A percentile compares a stretch with the other conserved stretches of the same genome.
Evolutionary conservation across 1,284 basidiomycete species (phyloP).

Genomic region (Malassezia dermatis): DNA sequence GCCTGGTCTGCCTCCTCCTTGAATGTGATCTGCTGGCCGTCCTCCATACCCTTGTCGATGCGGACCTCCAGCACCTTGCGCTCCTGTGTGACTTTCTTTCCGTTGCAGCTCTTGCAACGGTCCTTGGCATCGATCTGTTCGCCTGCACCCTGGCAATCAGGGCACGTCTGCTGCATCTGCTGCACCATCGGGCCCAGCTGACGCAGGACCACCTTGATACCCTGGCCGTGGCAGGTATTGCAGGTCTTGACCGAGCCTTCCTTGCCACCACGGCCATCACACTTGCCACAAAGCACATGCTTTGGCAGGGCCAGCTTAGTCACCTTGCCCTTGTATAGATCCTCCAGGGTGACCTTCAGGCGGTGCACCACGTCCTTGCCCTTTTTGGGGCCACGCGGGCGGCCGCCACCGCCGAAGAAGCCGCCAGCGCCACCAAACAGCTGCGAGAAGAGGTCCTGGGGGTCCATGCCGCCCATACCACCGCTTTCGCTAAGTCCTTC

Average conservation of each 20-base stretch:
- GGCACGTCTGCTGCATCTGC: conserved; percentile 91
- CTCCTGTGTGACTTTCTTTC: conserved; percentile 87
- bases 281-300: conserved; percentile 84
- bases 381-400: conserved; percentile 74
- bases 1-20: conserved; percentile 92
- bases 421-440: conserved; percentile 69
- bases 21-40: conserved; percentile 90
- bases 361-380: conserved; percentile 98
- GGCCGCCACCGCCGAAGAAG: conserved; percentile 56
- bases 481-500: conserved; percentile 66
- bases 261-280: conserved; percentile 93
- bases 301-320: conserved; percentile 94
- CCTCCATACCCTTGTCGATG: conserved; percentile 99
- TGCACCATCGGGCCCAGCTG: conserved; percentile 99
- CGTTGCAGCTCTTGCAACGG: conserved; percentile 82
- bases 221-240: conserved; percentile 71
- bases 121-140: conserved; percentile 92
- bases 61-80: conserved; percentile 97
- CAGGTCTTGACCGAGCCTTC: conserved; percentile 84
- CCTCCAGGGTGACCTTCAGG: conserved; percentile 87
- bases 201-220: conserved; percentile 79
- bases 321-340: conserved; percentile 96
- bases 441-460: conserved; percentile 93
- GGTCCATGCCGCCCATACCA: conserved; percentile 74
- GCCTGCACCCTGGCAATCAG: conserved; percentile 81